Conservation (phyloP, 2,329 filamentous ascomycete genomes). For the Lasiodiplodia citricola region DNA sequence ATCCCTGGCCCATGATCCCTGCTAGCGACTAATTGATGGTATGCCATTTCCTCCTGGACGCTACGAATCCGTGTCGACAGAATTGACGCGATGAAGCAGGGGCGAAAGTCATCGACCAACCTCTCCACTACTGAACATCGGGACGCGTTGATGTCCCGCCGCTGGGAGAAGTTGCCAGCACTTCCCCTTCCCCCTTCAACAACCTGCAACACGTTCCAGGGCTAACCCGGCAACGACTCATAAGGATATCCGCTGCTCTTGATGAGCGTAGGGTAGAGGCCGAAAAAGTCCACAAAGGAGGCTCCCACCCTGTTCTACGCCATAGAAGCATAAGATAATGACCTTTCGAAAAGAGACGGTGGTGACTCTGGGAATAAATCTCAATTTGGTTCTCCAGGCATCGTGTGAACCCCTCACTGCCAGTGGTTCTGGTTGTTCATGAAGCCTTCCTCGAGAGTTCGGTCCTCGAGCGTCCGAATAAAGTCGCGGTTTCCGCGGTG, state of each 20-base stretch:
- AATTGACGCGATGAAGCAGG: background rate
- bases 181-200: background rate
- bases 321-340: constrained; percentile 18
- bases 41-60: background rate
- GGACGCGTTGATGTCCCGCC: constrained; percentile 1
- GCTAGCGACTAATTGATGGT: background rate
- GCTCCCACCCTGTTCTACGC: constrained; percentile 8
- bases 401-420: constrained; percentile 53
- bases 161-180: background rate
- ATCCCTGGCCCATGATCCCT: background rate
- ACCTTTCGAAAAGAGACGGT: constrained; percentile 14
- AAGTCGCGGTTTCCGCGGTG: constrained; percentile 77
- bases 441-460: constrained; percentile 91
- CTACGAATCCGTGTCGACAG: background rate
- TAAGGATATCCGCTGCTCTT: background rate
- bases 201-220: background rate
- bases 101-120: background rate
- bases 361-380: constrained; percentile 1
- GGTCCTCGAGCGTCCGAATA: constrained; percentile 91
- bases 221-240: background rate
- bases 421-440: constrained; percentile 71
- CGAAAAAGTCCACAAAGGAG: constrained; percentile 17
- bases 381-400: constrained; percentile 1
- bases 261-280: background rate
- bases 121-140: background rate